Evolutionary conservation across 345 rosid genomes (phyloP).

Genomic region (Gossypium anomalum): DNA sequence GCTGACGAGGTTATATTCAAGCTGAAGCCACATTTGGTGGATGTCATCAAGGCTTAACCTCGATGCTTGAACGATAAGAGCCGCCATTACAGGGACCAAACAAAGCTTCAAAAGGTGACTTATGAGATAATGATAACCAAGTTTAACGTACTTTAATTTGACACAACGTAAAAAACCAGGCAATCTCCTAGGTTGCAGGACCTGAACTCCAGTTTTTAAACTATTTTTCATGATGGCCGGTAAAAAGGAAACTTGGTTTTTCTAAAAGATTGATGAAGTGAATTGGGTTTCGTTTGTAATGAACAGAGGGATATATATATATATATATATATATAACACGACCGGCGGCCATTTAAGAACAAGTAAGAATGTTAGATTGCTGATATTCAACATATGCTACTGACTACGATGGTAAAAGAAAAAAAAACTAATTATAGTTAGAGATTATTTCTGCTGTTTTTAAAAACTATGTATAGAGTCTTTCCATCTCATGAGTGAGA

Average conservation of each 20-base stretch:
- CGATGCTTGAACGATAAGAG: neutral
- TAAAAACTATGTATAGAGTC: accelerated
- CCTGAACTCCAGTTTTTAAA: neutral
- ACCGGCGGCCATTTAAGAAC: neutral
- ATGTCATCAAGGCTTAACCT: neutral
- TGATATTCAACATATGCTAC: no score
- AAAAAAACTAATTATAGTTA: no score
- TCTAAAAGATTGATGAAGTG: neutral
- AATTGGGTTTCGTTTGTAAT: neutral
- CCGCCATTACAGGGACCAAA: neutral
- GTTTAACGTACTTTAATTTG: neutral
- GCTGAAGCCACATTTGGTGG: neutral
- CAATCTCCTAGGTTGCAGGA: neutral
- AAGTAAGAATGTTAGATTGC: neutral
- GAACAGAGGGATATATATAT: neutral
- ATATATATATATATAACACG: neutral
- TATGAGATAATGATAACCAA: neutral
- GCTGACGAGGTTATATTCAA: neutral
- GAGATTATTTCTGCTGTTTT: accelerated
- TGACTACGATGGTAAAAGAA: no score
- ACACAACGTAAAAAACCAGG: neutral
- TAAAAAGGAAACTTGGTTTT: neutral
- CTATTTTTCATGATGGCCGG: neutral
- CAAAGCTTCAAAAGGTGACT: neutral
- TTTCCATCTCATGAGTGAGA: accelerated